phyloP scores from a whole-genome alignment of 306 rosid genomes.

The Crotalaria pallida region DNA sequence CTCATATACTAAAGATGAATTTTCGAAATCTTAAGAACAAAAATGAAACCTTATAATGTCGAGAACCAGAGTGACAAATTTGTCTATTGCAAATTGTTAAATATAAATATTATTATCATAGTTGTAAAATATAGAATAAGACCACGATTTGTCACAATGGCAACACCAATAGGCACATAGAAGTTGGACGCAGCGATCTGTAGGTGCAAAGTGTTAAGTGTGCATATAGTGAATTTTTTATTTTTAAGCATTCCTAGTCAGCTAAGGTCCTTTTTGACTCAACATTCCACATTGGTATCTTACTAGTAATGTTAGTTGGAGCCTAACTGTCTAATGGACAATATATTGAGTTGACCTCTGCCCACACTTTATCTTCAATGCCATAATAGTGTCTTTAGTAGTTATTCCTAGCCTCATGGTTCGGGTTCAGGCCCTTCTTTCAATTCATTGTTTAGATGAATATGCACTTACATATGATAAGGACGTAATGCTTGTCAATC shows the following conservation, averaged over 20 bases:
- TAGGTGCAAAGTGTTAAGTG: constrained; percentile 16
- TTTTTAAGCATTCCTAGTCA: constrained; percentile 13
- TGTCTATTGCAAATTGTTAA: no score
- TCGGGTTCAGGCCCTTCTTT: not conserved
- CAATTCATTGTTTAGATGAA: constrained; percentile 1
- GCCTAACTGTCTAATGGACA: constrained; percentile 30
- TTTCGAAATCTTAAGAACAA: no score
- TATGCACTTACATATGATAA: constrained; percentile 22
- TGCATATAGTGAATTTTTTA: constrained; percentile 9
- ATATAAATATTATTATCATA: no score
- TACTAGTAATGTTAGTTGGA: constrained; percentile 32
- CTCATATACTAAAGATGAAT: no score
- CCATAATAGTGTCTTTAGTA: not conserved
- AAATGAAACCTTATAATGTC: no score
- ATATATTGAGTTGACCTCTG: constrained; percentile 38
- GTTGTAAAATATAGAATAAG: not conserved
- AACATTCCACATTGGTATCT: constrained; percentile 40
- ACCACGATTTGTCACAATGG: not conserved
- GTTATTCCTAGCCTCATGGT: no score
- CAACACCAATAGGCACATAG: not conserved
- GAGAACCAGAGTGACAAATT: no score
- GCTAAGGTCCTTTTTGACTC: constrained; percentile 38
- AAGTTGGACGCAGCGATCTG: constrained; percentile 24
- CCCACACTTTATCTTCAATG: not conserved
- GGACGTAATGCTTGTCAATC: constrained; percentile 32